Evolutionary conservation across 148 eudicot genomes (phyloP).

Genomic region (Nepenthes mirabilis): DNA sequence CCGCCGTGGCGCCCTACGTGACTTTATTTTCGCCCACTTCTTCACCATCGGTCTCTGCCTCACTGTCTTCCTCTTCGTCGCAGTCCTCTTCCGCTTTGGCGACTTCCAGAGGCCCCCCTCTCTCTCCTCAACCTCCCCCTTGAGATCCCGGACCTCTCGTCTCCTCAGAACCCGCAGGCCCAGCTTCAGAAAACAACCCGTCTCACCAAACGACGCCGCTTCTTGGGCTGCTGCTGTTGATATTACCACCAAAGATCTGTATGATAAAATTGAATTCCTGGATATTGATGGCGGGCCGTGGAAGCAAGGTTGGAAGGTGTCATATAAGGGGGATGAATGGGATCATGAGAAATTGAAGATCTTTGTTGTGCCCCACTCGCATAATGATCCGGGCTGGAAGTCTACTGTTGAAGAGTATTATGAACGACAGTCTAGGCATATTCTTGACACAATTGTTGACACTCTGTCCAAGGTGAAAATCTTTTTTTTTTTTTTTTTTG

Average conservation of each 20-base stretch:
- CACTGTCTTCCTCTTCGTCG: conserved; percentile 48
- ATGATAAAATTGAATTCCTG: conserved; percentile 60
- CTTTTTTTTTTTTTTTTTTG: background rate
- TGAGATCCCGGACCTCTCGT: conserved; percentile 9
- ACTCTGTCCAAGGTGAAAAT: conserved; percentile 63
- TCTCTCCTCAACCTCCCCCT: conserved; percentile 6
- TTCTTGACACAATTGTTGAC: conserved; percentile 89
- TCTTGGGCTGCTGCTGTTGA: conserved; percentile 39
- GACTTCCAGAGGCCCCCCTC: conserved; percentile 25
- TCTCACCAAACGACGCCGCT: conserved; percentile 13
- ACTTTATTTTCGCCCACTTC: conserved; percentile 58
- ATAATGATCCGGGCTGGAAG: conserved; percentile 99
- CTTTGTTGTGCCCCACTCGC: conserved; percentile 90
- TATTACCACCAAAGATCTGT: conserved; percentile 71
- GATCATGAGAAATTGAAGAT: conserved; percentile 72
- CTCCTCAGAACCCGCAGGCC: conserved; percentile 26
- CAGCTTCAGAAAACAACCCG: conserved; percentile 14
- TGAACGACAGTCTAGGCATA: conserved; percentile 65
- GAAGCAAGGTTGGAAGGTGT: conserved; percentile 92
- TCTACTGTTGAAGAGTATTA: conserved; percentile 93
- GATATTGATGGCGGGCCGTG: conserved; percentile 92
- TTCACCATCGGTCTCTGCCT: conserved; percentile 46
- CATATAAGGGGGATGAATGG: conserved; percentile 77
- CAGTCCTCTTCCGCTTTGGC: conserved; percentile 33
- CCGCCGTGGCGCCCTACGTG: conserved; percentile 28